Percentiles rank a stretch among this genome's conserved stretches.
Conservation (phyloP, 441 rosid species). For the Pelargonium cotyledonis region DNA sequence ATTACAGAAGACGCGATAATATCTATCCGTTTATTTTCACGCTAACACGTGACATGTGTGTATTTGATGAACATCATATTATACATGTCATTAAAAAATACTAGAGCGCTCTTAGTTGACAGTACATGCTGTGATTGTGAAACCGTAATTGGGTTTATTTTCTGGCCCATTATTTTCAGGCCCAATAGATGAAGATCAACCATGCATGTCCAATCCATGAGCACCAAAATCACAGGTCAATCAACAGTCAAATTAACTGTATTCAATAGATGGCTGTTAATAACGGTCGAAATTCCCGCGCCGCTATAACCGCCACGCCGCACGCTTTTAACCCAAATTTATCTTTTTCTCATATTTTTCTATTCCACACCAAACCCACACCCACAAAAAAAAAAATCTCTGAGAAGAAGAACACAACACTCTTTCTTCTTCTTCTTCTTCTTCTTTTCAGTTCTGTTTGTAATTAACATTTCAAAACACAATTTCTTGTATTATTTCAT, state of each 20-base stretch:
- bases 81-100: no score
- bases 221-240: background rate
- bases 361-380: background rate
- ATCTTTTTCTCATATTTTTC: background rate
- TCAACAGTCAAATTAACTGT: background rate
- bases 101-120: no score
- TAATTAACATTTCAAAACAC: no score
- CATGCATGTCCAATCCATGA: background rate
- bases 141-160: no score
- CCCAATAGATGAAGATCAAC: background rate
- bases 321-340: background rate
- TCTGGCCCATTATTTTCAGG: no score
- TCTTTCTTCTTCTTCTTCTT: background rate
- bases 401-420: background rate
- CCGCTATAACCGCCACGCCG: constrained; percentile 7
- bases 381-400: background rate
- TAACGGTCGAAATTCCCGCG: background rate
- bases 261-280: background rate
- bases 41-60: no score
- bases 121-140: no score
- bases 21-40: no score
- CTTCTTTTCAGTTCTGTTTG: no score
- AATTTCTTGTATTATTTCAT: no score
- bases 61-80: no score
- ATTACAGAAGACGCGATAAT: no score